Percentiles rank a stretch among this genome's conserved stretches.
Evolutionary conservation across 2,329 filamentous ascomycete species (phyloP).

Genomic region (Ophiostoma montium): DNA sequence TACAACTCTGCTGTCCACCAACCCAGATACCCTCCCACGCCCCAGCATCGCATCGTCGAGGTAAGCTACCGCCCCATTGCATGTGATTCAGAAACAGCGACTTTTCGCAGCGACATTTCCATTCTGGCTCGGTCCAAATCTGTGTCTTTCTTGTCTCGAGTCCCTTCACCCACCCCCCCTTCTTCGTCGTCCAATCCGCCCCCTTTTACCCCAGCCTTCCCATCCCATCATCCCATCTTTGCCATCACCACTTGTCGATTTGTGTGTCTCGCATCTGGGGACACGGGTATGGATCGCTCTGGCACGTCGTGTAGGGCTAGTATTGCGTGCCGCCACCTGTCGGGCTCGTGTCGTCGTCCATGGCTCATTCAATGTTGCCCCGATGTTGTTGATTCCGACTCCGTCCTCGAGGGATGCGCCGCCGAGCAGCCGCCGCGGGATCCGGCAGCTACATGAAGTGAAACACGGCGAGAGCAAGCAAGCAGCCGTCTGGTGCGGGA

Average conservation of each 20-base stretch:
- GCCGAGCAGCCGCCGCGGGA: too few species aligned
- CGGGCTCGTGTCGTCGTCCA: too few species aligned
- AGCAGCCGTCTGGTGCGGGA: too few species aligned
- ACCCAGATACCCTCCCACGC: neutral
- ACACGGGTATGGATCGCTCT: neutral
- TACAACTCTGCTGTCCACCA: slow-evolving; percentile 3
- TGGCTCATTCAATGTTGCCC: too few species aligned
- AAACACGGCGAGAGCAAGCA: too few species aligned
- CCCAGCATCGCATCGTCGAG: slow-evolving; percentile 1
- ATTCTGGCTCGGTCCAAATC: too few species aligned
- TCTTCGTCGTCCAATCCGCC: neutral
- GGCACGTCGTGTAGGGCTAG: too few species aligned
- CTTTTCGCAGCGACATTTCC: neutral
- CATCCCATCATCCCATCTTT: neutral
- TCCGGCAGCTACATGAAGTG: too few species aligned
- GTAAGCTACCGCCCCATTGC: neutral
- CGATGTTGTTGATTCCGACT: too few species aligned
- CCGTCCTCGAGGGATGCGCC: too few species aligned
- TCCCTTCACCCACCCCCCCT: neutral
- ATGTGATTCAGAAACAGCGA: neutral
- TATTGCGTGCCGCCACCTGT: too few species aligned
- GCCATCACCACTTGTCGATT: neutral
- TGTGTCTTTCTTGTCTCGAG: neutral
- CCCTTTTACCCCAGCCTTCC: slow-evolving; percentile 2
- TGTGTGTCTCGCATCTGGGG: neutral